Conservation (phyloP, 139 green algal genomes). For the Microglena sp. region DNA sequence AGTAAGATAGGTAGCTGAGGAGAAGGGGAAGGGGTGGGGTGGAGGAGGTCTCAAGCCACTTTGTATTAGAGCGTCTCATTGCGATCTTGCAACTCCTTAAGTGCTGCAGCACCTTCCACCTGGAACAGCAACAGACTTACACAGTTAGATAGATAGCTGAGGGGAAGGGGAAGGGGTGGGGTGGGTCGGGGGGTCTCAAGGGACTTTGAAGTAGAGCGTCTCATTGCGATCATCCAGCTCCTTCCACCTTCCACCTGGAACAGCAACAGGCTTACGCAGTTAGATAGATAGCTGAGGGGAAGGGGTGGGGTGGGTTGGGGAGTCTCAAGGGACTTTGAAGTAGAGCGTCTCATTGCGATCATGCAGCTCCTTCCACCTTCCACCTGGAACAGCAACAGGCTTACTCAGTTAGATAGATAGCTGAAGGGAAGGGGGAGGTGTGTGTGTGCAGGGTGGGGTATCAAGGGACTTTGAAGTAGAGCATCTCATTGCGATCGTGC, state of each 20-base stretch:
- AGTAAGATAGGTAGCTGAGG: no score
- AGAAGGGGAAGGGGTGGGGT: background rate
- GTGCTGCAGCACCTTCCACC: constrained; percentile 57
- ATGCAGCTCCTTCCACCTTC: constrained; percentile 59
- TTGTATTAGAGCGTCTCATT: constrained; percentile 95
- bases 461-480: constrained; percentile 72
- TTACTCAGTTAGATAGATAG: no score
- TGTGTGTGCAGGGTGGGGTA: background rate
- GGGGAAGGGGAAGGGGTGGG: background rate
- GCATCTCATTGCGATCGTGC: constrained; percentile 90
- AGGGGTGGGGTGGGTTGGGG: background rate
- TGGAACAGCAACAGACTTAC: no score
- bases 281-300: no score
- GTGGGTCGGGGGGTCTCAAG: background rate
- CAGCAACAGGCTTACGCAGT: no score
- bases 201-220: constrained; percentile 82
- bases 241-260: constrained; percentile 51
- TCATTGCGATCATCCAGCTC: constrained; percentile 88
- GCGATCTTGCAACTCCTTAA: constrained; percentile 65
- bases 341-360: constrained; percentile 94
- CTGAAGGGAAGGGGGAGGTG: background rate
- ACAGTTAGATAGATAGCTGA: no score
- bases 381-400: no score
- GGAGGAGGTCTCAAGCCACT: constrained; percentile 10
- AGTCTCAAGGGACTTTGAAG: constrained; percentile 52